Evolutionary conservation across 2,329 filamentous ascomycete species (phyloP).

Genomic region (Periconia sp.): DNA sequence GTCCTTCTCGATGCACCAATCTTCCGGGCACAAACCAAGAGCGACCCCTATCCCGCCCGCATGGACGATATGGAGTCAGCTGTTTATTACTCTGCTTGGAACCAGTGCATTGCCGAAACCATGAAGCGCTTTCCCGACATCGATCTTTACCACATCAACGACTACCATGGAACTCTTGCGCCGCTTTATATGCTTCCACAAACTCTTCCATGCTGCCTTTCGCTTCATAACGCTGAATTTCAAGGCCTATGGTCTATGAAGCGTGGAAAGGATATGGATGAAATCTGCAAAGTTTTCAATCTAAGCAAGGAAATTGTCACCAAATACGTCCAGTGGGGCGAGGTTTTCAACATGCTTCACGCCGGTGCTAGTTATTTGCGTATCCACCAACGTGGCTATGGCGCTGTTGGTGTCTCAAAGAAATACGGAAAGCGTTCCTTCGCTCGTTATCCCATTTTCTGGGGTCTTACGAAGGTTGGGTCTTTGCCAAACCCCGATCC

Average conservation of each 20-base stretch:
- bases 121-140: slow-evolving; percentile 62
- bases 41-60: slow-evolving; percentile 65
- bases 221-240: slow-evolving; percentile 70
- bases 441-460: slow-evolving; percentile 69
- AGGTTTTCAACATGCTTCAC: slow-evolving; percentile 69
- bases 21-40: slow-evolving; percentile 64
- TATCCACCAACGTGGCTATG: slow-evolving; percentile 68
- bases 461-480: slow-evolving; percentile 65
- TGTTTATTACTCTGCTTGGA: slow-evolving; percentile 71
- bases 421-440: slow-evolving; percentile 69
- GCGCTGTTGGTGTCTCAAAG: slow-evolving; percentile 67
- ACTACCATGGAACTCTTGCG: slow-evolving; percentile 63
- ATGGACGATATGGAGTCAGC: slow-evolving; percentile 71
- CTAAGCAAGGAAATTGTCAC: slow-evolving; percentile 58
- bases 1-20: slow-evolving; percentile 68
- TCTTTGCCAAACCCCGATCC: slow-evolving; percentile 65
- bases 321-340: slow-evolving; percentile 67
- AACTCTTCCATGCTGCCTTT: slow-evolving; percentile 64
- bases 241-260: slow-evolving; percentile 71
- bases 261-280: slow-evolving; percentile 60
- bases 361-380: slow-evolving; percentile 67
- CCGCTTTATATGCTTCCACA: slow-evolving; percentile 66
- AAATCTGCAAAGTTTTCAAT: slow-evolving; percentile 68
- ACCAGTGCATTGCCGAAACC: slow-evolving; percentile 67
- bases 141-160: slow-evolving; percentile 68